These are phyloP conservation scores for Somion occarium DNA, from an alignment of 1,284 basidiomycete species.

Conservation along the genomic window DNA sequence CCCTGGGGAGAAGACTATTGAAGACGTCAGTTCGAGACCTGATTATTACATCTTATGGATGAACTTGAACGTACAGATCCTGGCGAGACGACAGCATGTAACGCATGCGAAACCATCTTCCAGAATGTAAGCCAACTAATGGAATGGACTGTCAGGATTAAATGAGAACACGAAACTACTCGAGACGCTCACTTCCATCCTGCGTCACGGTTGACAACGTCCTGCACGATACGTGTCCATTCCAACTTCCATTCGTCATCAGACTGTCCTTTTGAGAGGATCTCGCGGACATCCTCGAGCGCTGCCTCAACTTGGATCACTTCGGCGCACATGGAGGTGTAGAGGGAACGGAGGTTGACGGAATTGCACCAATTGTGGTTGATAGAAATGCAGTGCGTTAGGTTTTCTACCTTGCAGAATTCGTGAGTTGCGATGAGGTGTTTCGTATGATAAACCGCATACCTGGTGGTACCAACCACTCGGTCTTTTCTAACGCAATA, in stretches of 20 bases:
- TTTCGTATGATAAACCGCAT: not conserved
- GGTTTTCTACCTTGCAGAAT: constrained; percentile 27
- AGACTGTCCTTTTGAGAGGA: constrained; percentile 13
- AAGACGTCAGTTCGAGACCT: not conserved
- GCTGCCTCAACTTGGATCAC: constrained; percentile 26
- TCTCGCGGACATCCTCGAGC: constrained; percentile 26
- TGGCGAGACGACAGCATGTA: constrained; percentile 8
- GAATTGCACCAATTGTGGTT: constrained; percentile 33
- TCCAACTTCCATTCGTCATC: constrained; percentile 19
- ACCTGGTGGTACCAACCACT: constrained; percentile 31
- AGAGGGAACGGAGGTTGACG: constrained; percentile 26
- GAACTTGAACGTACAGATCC: not conserved
- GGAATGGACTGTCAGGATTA: not conserved
- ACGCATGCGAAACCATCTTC: constrained; percentile 24
- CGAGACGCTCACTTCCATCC: constrained; percentile 26
- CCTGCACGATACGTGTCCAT: constrained; percentile 27
- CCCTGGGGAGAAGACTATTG: not conserved
- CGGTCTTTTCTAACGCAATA: constrained; percentile 15
- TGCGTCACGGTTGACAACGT: constrained; percentile 29
- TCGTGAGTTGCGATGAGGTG: not conserved
- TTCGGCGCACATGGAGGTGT: constrained; percentile 27
- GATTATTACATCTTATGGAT: constrained; percentile 5
- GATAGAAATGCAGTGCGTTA: constrained; percentile 28
- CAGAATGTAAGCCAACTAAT: constrained; percentile 28
- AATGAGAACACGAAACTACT: not conserved